Percentiles rank a stretch among this genome's conserved stretches.
Conservation (phyloP, 768 basidiomycete genomes). For the Xerocomellus chrysenteron region DNA sequence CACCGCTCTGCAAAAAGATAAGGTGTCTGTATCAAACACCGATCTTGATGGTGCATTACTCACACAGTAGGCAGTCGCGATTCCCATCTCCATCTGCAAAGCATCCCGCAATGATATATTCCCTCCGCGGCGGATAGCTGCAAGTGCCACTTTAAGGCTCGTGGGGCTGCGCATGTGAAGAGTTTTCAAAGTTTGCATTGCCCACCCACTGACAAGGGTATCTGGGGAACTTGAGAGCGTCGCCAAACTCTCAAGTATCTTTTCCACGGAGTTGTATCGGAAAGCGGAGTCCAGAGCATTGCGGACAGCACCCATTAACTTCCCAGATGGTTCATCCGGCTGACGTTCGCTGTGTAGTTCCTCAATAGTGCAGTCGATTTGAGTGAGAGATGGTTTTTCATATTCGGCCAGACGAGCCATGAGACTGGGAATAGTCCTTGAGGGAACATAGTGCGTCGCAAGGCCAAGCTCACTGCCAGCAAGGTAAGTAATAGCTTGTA, state of each 20-base stretch:
- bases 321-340: slow-evolving; percentile 49
- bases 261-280: slow-evolving; percentile 63
- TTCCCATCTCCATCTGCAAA: slow-evolving; percentile 81
- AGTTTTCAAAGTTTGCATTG: slow-evolving; percentile 58
- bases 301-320: slow-evolving; percentile 61
- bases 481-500: slow-evolving; percentile 10
- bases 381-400: slow-evolving; percentile 37
- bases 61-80: slow-evolving; percentile 89
- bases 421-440: slow-evolving; percentile 69
- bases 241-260: slow-evolving; percentile 59
- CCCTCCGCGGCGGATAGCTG: slow-evolving; percentile 73
- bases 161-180: slow-evolving; percentile 83
- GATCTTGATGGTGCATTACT: slow-evolving; percentile 35
- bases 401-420: slow-evolving; percentile 60
- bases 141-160: slow-evolving; percentile 85
- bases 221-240: slow-evolving; percentile 40
- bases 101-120: slow-evolving; percentile 59
- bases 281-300: slow-evolving; percentile 84
- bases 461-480: slow-evolving; percentile 77
- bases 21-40: slow-evolving; percentile 14
- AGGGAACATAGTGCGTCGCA: slow-evolving; percentile 90
- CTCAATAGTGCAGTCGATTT: slow-evolving; percentile 69
- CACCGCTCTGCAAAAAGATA: slow-evolving; percentile 53
- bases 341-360: slow-evolving; percentile 59
- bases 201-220: slow-evolving; percentile 66